Evolutionary conservation across 495 filamentous ascomycete species (phyloP).

Genomic region (Pyrenula massariospora): DNA sequence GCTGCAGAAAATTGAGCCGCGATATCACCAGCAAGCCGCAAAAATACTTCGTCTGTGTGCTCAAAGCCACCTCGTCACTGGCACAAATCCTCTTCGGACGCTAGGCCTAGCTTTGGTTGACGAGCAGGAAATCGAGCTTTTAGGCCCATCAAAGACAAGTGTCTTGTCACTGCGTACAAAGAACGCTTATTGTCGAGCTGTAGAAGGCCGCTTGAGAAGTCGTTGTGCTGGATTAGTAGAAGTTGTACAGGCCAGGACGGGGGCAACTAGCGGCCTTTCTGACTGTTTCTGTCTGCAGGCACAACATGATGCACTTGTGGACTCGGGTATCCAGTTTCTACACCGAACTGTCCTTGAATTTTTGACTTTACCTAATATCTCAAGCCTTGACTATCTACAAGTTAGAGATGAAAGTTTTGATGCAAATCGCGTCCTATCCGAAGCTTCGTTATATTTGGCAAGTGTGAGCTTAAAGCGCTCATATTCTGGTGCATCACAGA

Average conservation of each 20-base stretch:
- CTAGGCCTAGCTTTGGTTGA: neutral
- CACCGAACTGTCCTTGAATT: slow-evolving; percentile 16
- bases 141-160: neutral
- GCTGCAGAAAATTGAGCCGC: slow-evolving; percentile 4
- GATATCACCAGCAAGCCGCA: neutral
- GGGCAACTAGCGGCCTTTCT: neutral
- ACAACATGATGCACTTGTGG: neutral
- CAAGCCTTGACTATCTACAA: slow-evolving; percentile 4
- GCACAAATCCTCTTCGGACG: neutral
- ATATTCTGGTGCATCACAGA: too few species aligned
- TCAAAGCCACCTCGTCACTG: neutral
- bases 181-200: too few species aligned
- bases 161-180: neutral
- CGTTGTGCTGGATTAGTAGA: slow-evolving; percentile 10
- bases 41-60: neutral
- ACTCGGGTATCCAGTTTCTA: slow-evolving; percentile 8
- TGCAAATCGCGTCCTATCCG: neutral
- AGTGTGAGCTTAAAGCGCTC: neutral
- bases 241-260: neutral
- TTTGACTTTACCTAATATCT: slow-evolving; percentile 3
- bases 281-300: neutral
- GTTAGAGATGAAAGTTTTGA: neutral
- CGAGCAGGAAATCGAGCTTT: neutral
- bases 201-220: slow-evolving; percentile 11
- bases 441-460: neutral